phyloP scores from a whole-genome alignment of 352 stramenopile species.

The Pythium guiyangense region DNA sequence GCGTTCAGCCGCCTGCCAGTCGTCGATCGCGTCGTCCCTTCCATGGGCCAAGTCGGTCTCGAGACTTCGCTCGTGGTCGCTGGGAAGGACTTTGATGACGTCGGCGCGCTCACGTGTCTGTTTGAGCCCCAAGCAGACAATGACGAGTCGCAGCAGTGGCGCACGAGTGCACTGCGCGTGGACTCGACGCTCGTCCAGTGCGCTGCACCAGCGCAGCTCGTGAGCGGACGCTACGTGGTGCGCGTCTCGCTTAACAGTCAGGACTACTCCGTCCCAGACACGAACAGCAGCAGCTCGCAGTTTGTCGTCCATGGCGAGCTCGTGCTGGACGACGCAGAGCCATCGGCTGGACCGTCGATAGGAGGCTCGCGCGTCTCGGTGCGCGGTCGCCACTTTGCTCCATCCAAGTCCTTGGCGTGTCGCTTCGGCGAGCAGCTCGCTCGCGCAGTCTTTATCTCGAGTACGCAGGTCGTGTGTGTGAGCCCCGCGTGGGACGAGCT shows the following conservation, averaged over 20 bases:
- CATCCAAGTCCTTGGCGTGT: conserved; percentile 3
- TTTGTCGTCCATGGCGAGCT: conserved; percentile 2
- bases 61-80: conserved; percentile 1
- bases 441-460: conserved; percentile 5
- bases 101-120: background rate
- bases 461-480: background rate
- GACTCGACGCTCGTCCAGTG: conserved; percentile 8
- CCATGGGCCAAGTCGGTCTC: conserved; percentile 1
- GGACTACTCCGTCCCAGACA: conserved; percentile 2
- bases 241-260: conserved; percentile 7
- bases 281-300: background rate
- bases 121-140: conserved; percentile 3
- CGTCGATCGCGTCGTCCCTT: conserved; percentile 1
- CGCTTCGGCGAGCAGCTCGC: conserved; percentile 2
- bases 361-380: conserved; percentile 2
- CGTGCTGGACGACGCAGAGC: background rate
- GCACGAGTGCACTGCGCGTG: background rate
- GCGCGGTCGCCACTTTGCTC: background rate
- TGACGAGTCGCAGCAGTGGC: background rate
- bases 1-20: background rate
- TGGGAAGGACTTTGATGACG: conserved; percentile 6
- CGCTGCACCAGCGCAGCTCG: background rate
- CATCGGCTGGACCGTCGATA: conserved; percentile 1
- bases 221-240: conserved; percentile 2
- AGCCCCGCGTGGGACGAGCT: conserved; percentile 5